Evolutionary conservation across 768 basidiomycete species (phyloP), one percentile per base, ranked within the genome.

Genomic region (Aureoboletus auriporus): DNA sequence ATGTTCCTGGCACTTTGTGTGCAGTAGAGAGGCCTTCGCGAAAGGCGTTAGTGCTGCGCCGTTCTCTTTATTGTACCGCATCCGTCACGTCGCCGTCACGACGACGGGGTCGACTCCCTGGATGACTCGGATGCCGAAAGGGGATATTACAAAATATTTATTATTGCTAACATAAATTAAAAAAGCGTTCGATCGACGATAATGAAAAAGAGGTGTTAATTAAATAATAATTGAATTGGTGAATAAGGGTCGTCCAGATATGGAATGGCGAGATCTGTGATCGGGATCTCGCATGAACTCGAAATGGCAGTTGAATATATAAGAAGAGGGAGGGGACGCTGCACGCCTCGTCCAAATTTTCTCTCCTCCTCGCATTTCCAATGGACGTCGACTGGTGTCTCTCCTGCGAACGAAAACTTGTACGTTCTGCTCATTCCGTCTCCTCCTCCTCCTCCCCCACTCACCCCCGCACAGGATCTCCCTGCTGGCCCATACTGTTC

Each of bases 371-470:
- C 40, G 50, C 23, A 31, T 46, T 30, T n/a, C 39, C 11, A 33
- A n/a, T 34, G 76, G 84, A 85, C 67, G 75, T 77, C 55, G 78
- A 85, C 71, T 85, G 82, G 82, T 89, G 86, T 63, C 71, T 87
- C 55, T 71, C 73, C 47, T 89, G 86, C 72, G 73, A 75, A 55
- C 73, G 75, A 54, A 77, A 74, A 55, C 66, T 83, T 53, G 84
- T 79, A 63, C 33, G 80, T 77, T 9, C 31, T 7, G 8, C 8
- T 33, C 31, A 10, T 4, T 12, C 2, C 8, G 2, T 10, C 0
- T 20, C 23, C 11, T 40, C 42, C 46, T 39, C 34, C 30, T 27
- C 34, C 29, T 34, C n/a, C n/a, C n/a, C n/a, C n/a, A n/a, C n/a
- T 47, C 16, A 47, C 38, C 0, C 1, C 2, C 34, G n/a, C 54